Base-by-base conservation (phyloP, 169 alveolate genomes). In the Theileria equi region DNA sequence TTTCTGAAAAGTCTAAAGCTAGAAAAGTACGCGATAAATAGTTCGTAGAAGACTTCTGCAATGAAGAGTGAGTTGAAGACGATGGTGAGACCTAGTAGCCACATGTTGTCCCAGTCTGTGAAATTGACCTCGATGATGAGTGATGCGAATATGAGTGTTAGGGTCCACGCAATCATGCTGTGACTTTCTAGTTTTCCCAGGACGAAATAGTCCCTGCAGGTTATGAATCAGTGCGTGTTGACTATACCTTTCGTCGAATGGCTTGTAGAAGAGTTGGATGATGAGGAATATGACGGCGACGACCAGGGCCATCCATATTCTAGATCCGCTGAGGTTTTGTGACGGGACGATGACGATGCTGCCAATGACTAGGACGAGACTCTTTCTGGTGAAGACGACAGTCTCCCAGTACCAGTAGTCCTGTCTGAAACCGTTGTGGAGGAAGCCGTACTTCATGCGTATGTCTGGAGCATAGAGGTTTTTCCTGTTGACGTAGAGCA, bases 321-420 rank as follows among this genome's bases (percentile, higher is more conserved):
- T 64, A 21, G 89, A 74, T 32, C 91, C 91, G 76, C 81, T 74
- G 45, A 50, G 44, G 67, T 61, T 77, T 31, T 69, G 67, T 19
- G 90, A 63, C 44, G 84, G 82, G 29, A 78, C 82, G 41, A 87
- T 38, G 50, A 81, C 84, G 47, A 87, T 81, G 50, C 88, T 68
- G 52, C 92, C 85, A 58, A 89, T 84, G 34, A 89, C 80, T 28
- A 89, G 77, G 23, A 89, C 91, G 26, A 88, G 48, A 55, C 86
- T 68, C 52, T 89, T 89, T 21, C 94, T 62, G n/a, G 88, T 78
- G 81, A 87, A 89, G 48, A 87, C 93, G 38, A 87, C 70, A 11
- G 90, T 74, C 62, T 89, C 94, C 94, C 94, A 89, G 83, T 64
- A 89, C 94, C 94, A 89, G 80, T 63, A 89, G 38, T 68, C 83